Evolutionary conservation across 768 basidiomycete genomes (phyloP).

Genomic region (Rhodotorula taiwanensis): DNA sequence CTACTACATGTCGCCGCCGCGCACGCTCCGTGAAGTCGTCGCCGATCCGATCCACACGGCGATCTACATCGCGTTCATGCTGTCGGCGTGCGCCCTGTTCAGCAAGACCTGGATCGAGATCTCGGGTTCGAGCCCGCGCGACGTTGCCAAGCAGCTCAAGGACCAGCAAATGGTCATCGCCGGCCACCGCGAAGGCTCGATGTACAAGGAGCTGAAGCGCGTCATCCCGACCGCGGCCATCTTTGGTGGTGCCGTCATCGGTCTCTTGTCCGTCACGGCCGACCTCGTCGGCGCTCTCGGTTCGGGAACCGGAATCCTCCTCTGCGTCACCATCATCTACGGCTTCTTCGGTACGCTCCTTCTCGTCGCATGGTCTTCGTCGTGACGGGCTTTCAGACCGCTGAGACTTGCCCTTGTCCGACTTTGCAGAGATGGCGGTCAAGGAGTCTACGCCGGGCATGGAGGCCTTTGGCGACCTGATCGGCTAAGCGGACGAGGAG

Average conservation of each 20-base stretch:
- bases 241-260: conserved; percentile 94
- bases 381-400: too few relatives aligned
- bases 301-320: conserved; percentile 66
- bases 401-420: too few relatives aligned
- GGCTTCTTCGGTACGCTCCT: conserved; percentile 10
- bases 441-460: conserved; percentile 29
- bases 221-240: conserved; percentile 97
- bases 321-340: conserved; percentile 32
- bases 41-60: conserved; percentile 89
- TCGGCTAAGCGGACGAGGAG: conserved; percentile 1
- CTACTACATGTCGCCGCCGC: conserved; percentile 98
- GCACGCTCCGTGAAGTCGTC: conserved; percentile 76
- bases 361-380: too few relatives aligned
- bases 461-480: conserved; percentile 12
- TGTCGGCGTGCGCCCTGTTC: conserved; percentile 90
- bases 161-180: conserved; percentile 87
- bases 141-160: conserved; percentile 96
- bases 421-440: conserved; percentile 17
- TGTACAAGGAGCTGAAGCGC: conserved; percentile 99
- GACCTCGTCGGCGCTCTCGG: conserved; percentile 95
- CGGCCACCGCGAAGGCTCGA: conserved; percentile 87
- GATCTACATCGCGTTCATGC: conserved; percentile 85
- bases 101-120: conserved; percentile 99
- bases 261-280: conserved; percentile 78
- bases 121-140: conserved; percentile 87